A percentile compares a stretch with the other conserved stretches of the same genome.
phyloP scores from a whole-genome alignment of 1,284 basidiomycete species.

The Mrakiaceae sp. region DNA sequence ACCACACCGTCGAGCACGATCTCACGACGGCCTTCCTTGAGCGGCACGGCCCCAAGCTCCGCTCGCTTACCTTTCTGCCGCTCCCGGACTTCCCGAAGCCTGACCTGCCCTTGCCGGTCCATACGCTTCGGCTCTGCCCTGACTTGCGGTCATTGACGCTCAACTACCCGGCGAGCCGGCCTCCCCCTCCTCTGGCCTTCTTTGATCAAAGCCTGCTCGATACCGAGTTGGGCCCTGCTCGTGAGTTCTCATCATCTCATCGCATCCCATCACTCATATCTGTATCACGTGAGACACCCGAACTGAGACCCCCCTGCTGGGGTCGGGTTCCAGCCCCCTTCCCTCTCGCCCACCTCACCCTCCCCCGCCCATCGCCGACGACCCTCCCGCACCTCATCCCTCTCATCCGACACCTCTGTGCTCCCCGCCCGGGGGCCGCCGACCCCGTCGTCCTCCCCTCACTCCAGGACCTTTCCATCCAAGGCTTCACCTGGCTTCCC shows the following conservation, averaged over 20 bases:
- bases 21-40: constrained; percentile 51
- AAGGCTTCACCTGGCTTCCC: constrained; percentile 31
- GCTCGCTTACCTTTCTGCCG: constrained; percentile 54
- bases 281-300: too few relatives aligned
- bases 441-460: background rate
- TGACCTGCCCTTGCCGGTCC: constrained; percentile 45
- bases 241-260: too few relatives aligned
- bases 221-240: background rate
- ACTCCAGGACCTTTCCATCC: constrained; percentile 22
- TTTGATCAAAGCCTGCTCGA: constrained; percentile 31
- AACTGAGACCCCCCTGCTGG: constrained; percentile 18
- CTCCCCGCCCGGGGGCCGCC: background rate
- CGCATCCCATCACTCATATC: too few relatives aligned
- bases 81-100: constrained; percentile 59
- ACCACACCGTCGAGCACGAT: constrained; percentile 26
- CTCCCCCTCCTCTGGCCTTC: constrained; percentile 34
- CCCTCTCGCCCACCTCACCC: constrained; percentile 22
- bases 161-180: constrained; percentile 47
- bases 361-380: constrained; percentile 12
- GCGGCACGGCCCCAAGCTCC: constrained; percentile 49
- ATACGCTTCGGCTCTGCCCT: constrained; percentile 47
- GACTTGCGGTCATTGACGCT: constrained; percentile 53
- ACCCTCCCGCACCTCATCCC: background rate
- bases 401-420: background rate
- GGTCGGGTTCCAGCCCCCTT: background rate